Conservation (phyloP, 768 basidiomycete species). For the Leccinum subgranulosum region DNA sequence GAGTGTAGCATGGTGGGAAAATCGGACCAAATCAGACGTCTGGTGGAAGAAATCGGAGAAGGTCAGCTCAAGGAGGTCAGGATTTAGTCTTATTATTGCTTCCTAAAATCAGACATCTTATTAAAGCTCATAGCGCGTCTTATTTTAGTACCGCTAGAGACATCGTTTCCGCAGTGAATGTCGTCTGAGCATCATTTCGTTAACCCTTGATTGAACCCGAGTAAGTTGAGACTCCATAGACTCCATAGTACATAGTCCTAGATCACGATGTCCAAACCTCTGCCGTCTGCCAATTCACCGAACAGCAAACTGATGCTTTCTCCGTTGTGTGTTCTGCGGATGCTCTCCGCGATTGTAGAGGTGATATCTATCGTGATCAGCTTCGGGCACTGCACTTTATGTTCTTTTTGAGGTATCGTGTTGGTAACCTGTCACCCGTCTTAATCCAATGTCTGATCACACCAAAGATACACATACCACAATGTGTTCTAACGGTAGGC, state of each 20-base stretch:
- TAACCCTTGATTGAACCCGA: not conserved
- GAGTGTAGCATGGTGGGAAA: too few relatives aligned
- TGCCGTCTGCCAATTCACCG: slow-evolving; percentile 69
- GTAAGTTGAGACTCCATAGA: not conserved
- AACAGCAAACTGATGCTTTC: slow-evolving; percentile 89
- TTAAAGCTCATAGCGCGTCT: too few relatives aligned
- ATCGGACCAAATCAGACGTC: too few relatives aligned
- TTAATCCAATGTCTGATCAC: not conserved
- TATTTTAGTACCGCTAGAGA: too few relatives aligned
- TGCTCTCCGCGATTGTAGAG: slow-evolving; percentile 91
- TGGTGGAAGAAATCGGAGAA: too few relatives aligned
- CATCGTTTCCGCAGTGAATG: too few relatives aligned
- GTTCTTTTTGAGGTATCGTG: slow-evolving; percentile 81
- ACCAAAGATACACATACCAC: slow-evolving; percentile 53
- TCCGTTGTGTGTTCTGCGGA: slow-evolving; percentile 91
- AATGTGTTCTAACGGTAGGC: slow-evolving; percentile 77
- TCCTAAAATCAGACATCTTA: too few relatives aligned
- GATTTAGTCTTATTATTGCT: too few relatives aligned
- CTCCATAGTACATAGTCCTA: slow-evolving; percentile 7
- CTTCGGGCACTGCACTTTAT: slow-evolving; percentile 63
- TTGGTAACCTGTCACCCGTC: slow-evolving; percentile 76
- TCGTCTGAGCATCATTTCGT: too few relatives aligned
- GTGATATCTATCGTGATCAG: slow-evolving; percentile 88
- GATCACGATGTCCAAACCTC: slow-evolving; percentile 27
- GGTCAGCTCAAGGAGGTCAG: too few relatives aligned